Base-by-base conservation (phyloP, 345 rosid genomes). In the Euphorbia peplus region DNA sequence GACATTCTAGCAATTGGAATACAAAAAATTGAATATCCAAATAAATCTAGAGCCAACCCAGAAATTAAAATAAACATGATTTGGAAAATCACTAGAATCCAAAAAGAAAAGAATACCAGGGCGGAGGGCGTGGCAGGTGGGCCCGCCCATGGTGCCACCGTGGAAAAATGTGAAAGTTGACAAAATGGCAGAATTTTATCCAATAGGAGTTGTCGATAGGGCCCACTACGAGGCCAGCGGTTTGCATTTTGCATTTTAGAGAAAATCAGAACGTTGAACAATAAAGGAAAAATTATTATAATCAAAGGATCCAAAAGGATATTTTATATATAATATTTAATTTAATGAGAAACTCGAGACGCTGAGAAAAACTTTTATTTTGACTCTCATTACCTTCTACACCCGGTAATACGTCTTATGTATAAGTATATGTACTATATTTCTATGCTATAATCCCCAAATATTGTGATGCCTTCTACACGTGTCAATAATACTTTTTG, bases 371-470 rank as follows among this genome's bases (percentile, higher is more conserved):
- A 32, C 37, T 32, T 32, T 32, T 32, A 32, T 32, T 32, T 32
- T 32, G 68, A 28, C 48, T 22, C 21, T 68, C 68, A 4, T 35
- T 48, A 78, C 80, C 80, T 76, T 67, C 75, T 63, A 62, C 54
- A 67, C 13, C 65, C 70, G 52, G 66, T 64, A 16, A 22, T 42
- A 4, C 8, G n/a, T n/a, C n/a, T n/a, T n/a, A n/a, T n/a, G n/a
- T n/a, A n/a, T n/a, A n/a, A n/a, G n/a, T n/a, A n/a, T n/a, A n/a
- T n/a, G n/a, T n/a, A n/a, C n/a, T n/a, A n/a, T n/a, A n/a, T n/a
- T n/a, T n/a, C n/a, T n/a, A n/a, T n/a, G n/a, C n/a, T n/a, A n/a
- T n/a, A n/a, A n/a, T n/a, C n/a, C n/a, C n/a, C n/a, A n/a, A n/a
- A n/a, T n/a, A n/a, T n/a, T n/a, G n/a, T n/a, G n/a, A n/a, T n/a